Evolutionary conservation across 2,329 filamentous ascomycete species (phyloP), one percentile per base, ranked within the genome.

Genomic region (Colletotrichum eleusines): DNA sequence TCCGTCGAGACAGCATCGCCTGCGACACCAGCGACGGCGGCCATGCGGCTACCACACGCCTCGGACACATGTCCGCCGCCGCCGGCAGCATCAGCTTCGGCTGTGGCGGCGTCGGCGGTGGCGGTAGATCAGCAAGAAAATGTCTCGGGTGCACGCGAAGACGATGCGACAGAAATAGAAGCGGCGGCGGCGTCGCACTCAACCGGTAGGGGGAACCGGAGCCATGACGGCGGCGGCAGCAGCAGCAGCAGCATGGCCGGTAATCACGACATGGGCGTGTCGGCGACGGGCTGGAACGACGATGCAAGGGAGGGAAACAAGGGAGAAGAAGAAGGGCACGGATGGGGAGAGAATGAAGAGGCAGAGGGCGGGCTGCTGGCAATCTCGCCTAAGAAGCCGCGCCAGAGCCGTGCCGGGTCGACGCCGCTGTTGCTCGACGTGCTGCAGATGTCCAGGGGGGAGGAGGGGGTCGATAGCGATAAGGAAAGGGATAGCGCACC

Each of bases 361-460:
- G 35, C 28, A 48, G 42, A 23, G 16, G 31, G 8, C 31, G 58
- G n/a, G 20, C 38, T 23, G 55, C 46, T 9, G 33, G 33, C 44
- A 72, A 68, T 71, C 42, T 71, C 64, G 68, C 58, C 42, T 58
- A 28, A 55, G 38, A 53, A 68, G 35, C 64, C 58, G 58, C 63
- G 64, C 57, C 68, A 67, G 59, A 65, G 70, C 63, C 58, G 66
- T 59, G 69, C 72, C 53, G 72, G 72, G 33, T 72, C 72, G 44
- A 73, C 72, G 46, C 72, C 72, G 53, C 70, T 72, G 60, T 69
- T 58, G n/a, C 66, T 73, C 51, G 69, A 71, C 35, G 58, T 58
- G 68, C 58, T 68, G 44, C 64, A 59, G 68, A 59, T 63, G 68
- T 51, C 46, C 33, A 53, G 23, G 6, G 46, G 46, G 33, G 9